Base-by-base conservation (phyloP, 2,329 filamentous ascomycete species). In the Hypoxylon sp. region DNA sequence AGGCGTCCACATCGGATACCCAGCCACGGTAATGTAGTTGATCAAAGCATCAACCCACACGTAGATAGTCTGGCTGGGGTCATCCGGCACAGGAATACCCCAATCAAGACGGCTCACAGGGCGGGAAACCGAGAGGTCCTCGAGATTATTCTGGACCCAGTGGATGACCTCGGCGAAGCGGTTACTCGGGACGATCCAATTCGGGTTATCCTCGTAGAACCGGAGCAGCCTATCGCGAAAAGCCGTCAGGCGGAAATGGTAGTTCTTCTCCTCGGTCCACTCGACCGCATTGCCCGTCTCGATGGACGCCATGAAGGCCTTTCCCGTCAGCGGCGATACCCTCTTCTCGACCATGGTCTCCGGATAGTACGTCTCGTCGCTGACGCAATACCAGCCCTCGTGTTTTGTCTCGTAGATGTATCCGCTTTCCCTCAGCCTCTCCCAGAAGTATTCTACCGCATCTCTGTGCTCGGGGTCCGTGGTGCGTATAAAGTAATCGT, bases 1-100 rank as follows among this genome's bases (percentile, higher is more conserved):
- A 0, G 92, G 90, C 0, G 89, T 81, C 89, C 91, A 93, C 34
- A 81, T 80, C 0, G 93, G 93, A 76, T 97, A 98, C 13, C 95
- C 94, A 1, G 93, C 88, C 69, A 91, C 93, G 14, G 94, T 97
- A 56, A 96, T 82, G 78, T 99, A 99, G 79, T 98, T 99, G 75
- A 98, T 86, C 30, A 99, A 87, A 1, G 96, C 96, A 80, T 99
- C 97, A 0, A 99, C 87, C 96, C 96, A 99, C 32, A 99, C 97
- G 76, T 99, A 99, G 63, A 99, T 95, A 2, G 94, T 98, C 80
- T 98, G 96, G 17, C 84, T 88, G 0, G 87, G 82, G 75, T 99
- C 96, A 58, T 90, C 90, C 0, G 96, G 96, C 25, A 98, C 96
- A 5, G 86, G 89, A 62, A 99, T 92, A 2, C 96, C 96, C 96